A percentile compares a stretch with the other conserved stretches of the same genome.
These are phyloP conservation scores for Clarireedia hainanense DNA, from an alignment of 2,329 filamentous ascomycete genomes.

Conservation along the genomic window DNA sequence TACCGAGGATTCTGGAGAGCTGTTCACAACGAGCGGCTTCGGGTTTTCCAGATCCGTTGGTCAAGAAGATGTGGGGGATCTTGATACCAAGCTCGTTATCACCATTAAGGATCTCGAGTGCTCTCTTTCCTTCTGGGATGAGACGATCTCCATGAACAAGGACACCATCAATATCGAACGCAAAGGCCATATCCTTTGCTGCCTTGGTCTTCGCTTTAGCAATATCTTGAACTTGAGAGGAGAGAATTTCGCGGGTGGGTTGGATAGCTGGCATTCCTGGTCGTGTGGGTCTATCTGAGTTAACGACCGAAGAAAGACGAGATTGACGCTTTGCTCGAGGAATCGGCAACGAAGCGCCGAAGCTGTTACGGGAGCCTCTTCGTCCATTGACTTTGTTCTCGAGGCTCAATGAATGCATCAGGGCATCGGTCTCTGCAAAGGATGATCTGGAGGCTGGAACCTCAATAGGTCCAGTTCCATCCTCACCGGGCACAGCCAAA, in stretches of 20 bases:
- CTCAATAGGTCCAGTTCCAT: slow-evolving; percentile 44
- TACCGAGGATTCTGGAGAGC: slow-evolving; percentile 56
- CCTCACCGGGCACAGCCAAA: slow-evolving; percentile 3
- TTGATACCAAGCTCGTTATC: slow-evolving; percentile 56
- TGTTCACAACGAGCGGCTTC: slow-evolving; percentile 58
- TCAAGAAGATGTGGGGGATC: slow-evolving; percentile 66
- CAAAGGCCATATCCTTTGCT: slow-evolving; percentile 56
- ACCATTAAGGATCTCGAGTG: slow-evolving; percentile 64
- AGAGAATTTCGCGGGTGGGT: slow-evolving; percentile 59
- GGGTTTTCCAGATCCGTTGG: slow-evolving; percentile 67
- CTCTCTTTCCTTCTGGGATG: slow-evolving; percentile 59
- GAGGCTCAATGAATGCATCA: slow-evolving; percentile 70
- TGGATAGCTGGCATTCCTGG: slow-evolving; percentile 52
- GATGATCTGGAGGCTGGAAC: slow-evolving; percentile 61
- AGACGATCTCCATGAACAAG: slow-evolving; percentile 64
- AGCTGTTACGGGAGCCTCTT: slow-evolving; percentile 66
- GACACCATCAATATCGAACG: slow-evolving; percentile 72
- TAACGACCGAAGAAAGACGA: slow-evolving; percentile 54
- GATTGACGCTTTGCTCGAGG: slow-evolving; percentile 63
- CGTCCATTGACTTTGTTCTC: slow-evolving; percentile 46
- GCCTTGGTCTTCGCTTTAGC: slow-evolving; percentile 52
- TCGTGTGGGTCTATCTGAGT: slow-evolving; percentile 38
- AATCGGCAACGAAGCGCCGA: slow-evolving; percentile 65
- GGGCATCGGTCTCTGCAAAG: slow-evolving; percentile 57
- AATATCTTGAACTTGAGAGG: slow-evolving; percentile 62